Base-by-base conservation (phyloP, 2,329 filamentous ascomycete species). In the Ilyonectria sp. region DNA sequence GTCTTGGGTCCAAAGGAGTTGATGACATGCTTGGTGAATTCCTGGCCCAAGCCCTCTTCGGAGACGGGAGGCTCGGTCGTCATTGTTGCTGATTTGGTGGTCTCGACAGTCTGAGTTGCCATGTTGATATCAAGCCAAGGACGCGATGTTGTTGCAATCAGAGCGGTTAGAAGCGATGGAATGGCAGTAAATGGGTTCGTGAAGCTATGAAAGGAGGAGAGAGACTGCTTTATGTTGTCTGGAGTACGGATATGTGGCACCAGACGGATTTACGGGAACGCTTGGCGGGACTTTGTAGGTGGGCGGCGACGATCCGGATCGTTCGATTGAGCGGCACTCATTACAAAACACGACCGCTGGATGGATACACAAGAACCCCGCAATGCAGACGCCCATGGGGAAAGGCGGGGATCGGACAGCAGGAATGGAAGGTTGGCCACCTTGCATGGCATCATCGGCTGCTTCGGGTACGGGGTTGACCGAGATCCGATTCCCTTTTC, bases 1-100 rank as follows among this genome's bases (percentile, higher is more conserved):
- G 92, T 91, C 69, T 92, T 89, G 71, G 92, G 91, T 5, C 93
- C 92, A 80, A 93, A 94, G 69, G 91, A 87, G 68, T 91, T 87
- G 78, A 95, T 88, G 78, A 95, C 93, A 72, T 87, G 84, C 72
- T 90, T 81, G 47, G 94, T 96, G 85, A 95, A 95, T 81, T 84
- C 80, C 23, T 79, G 77, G 44, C 80, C 81, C 2, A 82, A 74
- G 23, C 71, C 75, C 33, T 72, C 70, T 50, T 69, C 72, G 13
- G 67, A 55, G 6, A 60, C 73, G 35, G 8, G 83, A 83, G 82
- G 85, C 88, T 68, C 81, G 82, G 74, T 87, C 85, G 64, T 87
- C 79, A 70, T 86, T 82, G 53, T 23, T 31, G 71, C 52, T 54
- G 63, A 31, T 47, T 65, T 83, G 78, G 29, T 84, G 77, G 31